Base-by-base conservation (phyloP, 2,329 filamentous ascomycete genomes). In the Trichoderma gracile region DNA sequence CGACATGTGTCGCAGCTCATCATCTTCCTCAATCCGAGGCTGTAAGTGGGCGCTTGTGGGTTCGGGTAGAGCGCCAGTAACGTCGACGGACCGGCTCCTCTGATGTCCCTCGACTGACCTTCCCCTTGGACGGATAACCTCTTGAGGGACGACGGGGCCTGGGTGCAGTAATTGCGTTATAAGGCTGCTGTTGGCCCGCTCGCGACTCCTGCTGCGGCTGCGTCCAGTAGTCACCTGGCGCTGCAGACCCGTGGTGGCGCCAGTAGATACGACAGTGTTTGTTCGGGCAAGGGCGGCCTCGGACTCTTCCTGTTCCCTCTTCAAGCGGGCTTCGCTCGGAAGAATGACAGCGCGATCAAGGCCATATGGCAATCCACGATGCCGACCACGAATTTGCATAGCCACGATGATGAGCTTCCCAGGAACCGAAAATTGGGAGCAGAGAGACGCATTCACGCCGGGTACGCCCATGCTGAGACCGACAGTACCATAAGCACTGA, bases 401-500 rank as follows among this genome's bases (percentile, higher is more conserved):
- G 86, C 86, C 64, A 89, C 82, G 60, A 90, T 86, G 68, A 90
- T 83, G 1, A 90, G 81, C 72, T 90, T 90, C 76, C 73, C 92
- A 76, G 96, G 77, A 0, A 88, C 83, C 14, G 83, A 86, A 75
- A 99, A 97, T 70, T 97, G 86, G 0, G 85, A 89, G 38, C 87
- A 93, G 68, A 99, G 92, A 0, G 91, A 93, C 0, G 92, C 84
- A 75, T 97, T 90, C 74, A 87, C 82, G 21, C 78, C 80, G 0
- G 90, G 82, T 67, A 94, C 97, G 6, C 95, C 95, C 17, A 99
- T 83, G 56, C 89, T 94, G 64, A 99, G 79, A 0, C 95, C 95
- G 27, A 99, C 95, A 1, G 95, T 99, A 67, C 95, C 96, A 72
- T 97, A 97, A 1, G 93, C 93, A 64, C 90, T 94, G 66, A 97